Percentiles rank a stretch among this genome's conserved stretches.
Conservation (phyloP, 2,329 filamentous ascomycete genomes). For the Xylaria arbuscula region DNA sequence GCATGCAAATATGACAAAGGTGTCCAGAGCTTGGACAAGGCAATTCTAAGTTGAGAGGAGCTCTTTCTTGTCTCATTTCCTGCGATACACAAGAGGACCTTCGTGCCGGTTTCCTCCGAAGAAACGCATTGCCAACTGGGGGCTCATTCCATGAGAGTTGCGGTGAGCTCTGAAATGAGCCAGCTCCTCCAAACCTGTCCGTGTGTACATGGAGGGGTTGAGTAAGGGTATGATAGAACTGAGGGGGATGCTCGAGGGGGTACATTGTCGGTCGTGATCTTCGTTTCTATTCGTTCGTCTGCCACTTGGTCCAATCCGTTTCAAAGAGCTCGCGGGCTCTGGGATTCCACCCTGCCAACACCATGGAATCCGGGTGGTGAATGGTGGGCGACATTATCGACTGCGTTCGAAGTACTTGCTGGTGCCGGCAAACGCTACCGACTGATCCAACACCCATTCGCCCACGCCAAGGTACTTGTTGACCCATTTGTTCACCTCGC, state of each 20-base stretch:
- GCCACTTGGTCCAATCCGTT: constrained; percentile 6
- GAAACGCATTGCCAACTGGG: constrained; percentile 1
- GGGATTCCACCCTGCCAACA: background rate
- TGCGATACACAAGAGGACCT: constrained; percentile 17
- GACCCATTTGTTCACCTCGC: constrained; percentile 87
- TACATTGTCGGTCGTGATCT: constrained; percentile 26
- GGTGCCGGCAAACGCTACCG: constrained; percentile 87
- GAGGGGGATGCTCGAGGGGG: constrained; percentile 3
- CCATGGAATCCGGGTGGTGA: background rate
- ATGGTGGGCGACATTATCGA: constrained; percentile 63
- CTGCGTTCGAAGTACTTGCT: constrained; percentile 93
- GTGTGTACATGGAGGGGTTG: constrained; percentile 9
- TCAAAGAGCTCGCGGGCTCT: background rate
- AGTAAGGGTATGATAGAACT: background rate
- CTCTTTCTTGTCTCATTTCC: background rate
- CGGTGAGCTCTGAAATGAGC: background rate
- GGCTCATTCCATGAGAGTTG: background rate
- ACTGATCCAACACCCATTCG: constrained; percentile 98
- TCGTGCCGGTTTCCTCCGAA: constrained; percentile 28
- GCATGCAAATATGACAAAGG: constrained; percentile 21
- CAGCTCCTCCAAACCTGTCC: background rate
- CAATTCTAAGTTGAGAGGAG: constrained; percentile 32
- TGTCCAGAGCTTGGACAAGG: constrained; percentile 2
- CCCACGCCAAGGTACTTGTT: constrained; percentile 93
- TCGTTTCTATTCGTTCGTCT: constrained; percentile 31